phyloP scores from a whole-genome alignment of 768 basidiomycete species.

The Zangia roseola region DNA sequence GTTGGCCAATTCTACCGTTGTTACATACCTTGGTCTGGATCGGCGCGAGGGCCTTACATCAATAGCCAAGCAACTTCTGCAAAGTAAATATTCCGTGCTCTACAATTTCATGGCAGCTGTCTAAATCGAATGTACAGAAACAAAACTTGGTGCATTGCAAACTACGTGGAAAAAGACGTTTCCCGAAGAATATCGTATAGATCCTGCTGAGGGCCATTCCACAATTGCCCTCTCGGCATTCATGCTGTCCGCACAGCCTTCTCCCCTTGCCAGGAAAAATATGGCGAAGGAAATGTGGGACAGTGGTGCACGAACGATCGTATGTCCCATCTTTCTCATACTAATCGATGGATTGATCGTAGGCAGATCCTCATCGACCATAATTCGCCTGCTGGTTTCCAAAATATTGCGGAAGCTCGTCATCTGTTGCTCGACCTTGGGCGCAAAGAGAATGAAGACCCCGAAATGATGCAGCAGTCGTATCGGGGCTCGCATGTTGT shows the following conservation, averaged over 20 bases:
- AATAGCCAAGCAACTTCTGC: constrained; percentile 64
- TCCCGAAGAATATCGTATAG: constrained; percentile 44
- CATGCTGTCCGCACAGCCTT: constrained; percentile 71
- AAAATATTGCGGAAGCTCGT: constrained; percentile 73
- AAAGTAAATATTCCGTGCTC: constrained; percentile 39
- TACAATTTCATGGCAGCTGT: constrained; percentile 1
- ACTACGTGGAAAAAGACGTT: constrained; percentile 59
- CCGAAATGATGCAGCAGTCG: constrained; percentile 34
- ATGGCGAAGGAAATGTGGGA: constrained; percentile 88
- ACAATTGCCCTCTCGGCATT: constrained; percentile 84
- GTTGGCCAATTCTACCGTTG: constrained; percentile 50
- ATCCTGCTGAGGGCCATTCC: constrained; percentile 42
- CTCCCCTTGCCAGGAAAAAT: constrained; percentile 56
- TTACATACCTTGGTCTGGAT: constrained; percentile 73
- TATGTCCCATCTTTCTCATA: constrained; percentile 27
- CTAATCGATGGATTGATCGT: constrained; percentile 11
- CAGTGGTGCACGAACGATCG: constrained; percentile 83
- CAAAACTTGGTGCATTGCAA: constrained; percentile 44
- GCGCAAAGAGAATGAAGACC: constrained; percentile 52
- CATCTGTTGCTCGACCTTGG: constrained; percentile 68
- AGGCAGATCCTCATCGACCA: constrained; percentile 84
- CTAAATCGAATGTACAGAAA: constrained; percentile 38
- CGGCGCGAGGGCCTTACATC: constrained; percentile 66
- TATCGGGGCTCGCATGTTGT: constrained; percentile 74
- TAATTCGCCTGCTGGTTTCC: constrained; percentile 71